phyloP scores from a whole-genome alignment of 1,284 basidiomycete species.

The Entoloma clypeatum region DNA sequence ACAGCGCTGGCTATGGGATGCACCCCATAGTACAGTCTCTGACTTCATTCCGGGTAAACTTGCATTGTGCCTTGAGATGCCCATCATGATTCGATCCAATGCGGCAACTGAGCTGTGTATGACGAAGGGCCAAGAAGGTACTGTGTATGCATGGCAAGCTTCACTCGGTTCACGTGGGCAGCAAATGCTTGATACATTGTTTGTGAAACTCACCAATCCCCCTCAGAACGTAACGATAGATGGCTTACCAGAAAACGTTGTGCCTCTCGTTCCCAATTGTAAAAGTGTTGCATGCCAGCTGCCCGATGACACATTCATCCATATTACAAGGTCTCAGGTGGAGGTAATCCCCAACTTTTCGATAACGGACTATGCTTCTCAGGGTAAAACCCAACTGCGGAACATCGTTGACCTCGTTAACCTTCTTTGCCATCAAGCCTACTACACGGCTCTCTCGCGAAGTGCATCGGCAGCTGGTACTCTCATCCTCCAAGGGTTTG shows the following conservation, averaged over 20 bases:
- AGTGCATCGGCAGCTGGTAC: slow-evolving; percentile 29
- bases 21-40: slow-evolving; percentile 9
- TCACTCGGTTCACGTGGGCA: slow-evolving; percentile 13
- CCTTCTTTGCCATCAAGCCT: slow-evolving; percentile 27
- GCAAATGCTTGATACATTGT: slow-evolving; percentile 29
- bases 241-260: slow-evolving; percentile 38
- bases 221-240: too few relatives aligned
- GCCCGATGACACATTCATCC: slow-evolving; percentile 23
- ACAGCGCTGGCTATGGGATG: slow-evolving; percentile 19
- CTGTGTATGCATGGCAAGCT: slow-evolving; percentile 30
- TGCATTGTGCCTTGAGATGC: slow-evolving; percentile 28
- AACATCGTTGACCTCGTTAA: slow-evolving; percentile 33
- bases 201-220: slow-evolving; percentile 32
- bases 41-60: slow-evolving; percentile 25
- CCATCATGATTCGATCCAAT: slow-evolving; percentile 31
- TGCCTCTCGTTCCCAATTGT: slow-evolving; percentile 27
- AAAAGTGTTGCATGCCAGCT: slow-evolving; percentile 21
- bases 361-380: slow-evolving; percentile 40
- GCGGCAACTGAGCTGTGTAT: slow-evolving; percentile 28
- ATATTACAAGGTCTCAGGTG: slow-evolving; percentile 30
- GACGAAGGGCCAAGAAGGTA: slow-evolving; percentile 39
- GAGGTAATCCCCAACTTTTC: slow-evolving; percentile 36
- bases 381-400: slow-evolving; percentile 32
- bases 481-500: too few relatives aligned
- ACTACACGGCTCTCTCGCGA: slow-evolving; percentile 36